Conservation (phyloP, 2,329 filamentous ascomycete genomes). For the Endoconidiophora laricicola region DNA sequence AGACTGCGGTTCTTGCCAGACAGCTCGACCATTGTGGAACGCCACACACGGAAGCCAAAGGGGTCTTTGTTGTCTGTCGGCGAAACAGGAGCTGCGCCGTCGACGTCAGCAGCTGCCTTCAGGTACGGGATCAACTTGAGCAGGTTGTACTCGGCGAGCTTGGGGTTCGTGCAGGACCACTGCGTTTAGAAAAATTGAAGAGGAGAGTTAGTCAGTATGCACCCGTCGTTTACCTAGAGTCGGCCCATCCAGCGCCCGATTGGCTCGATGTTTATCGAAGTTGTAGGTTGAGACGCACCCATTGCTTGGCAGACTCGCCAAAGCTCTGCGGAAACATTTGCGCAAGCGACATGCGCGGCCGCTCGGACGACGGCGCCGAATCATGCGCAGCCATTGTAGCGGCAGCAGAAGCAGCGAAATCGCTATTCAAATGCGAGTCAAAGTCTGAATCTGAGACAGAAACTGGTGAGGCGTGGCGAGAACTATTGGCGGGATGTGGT, state of each 20-base stretch:
- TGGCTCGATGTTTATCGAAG: not conserved
- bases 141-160: slow-evolving; percentile 73
- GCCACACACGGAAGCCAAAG: slow-evolving; percentile 72
- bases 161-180: slow-evolving; percentile 77
- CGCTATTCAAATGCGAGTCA: not conserved
- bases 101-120: slow-evolving; percentile 42
- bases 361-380: slow-evolving; percentile 16
- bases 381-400: slow-evolving; percentile 15
- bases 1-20: slow-evolving; percentile 72
- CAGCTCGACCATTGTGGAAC: slow-evolving; percentile 67
- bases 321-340: slow-evolving; percentile 72
- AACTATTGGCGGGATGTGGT: slow-evolving; percentile 7
- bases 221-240: not conserved
- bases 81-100: slow-evolving; percentile 29
- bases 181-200: slow-evolving; percentile 20
- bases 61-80: slow-evolving; percentile 44
- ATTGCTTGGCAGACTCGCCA: slow-evolving; percentile 81
- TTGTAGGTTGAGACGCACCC: slow-evolving; percentile 39
- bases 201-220: slow-evolving; percentile 8
- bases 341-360: slow-evolving; percentile 18
- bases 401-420: slow-evolving; percentile 14
- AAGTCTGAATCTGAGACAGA: slow-evolving; percentile 12
- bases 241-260: too few relatives aligned
- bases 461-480: slow-evolving; percentile 5
- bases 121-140: slow-evolving; percentile 75